Evolutionary conservation across 2,329 filamentous ascomycete species (phyloP).

Genomic region (Apiospora aurea): DNA sequence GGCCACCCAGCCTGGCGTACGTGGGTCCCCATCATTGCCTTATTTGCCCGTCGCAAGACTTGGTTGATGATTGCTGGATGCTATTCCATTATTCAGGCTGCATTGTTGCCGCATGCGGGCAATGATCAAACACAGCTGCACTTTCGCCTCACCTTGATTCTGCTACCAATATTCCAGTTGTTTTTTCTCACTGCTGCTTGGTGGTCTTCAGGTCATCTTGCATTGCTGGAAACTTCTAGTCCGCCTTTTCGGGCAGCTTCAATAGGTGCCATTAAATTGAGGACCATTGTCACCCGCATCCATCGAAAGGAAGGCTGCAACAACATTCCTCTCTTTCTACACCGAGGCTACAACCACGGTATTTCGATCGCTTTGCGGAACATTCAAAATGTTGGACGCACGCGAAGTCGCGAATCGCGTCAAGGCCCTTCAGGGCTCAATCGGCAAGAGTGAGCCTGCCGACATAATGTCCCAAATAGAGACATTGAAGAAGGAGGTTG

Average conservation of each 20-base stretch:
- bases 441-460: conserved; percentile 75
- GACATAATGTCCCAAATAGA: conserved; percentile 78
- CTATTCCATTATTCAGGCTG: conserved; percentile 21
- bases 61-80: conserved; percentile 8
- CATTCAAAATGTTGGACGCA: conserved; percentile 67
- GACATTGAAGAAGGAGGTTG: conserved; percentile 79
- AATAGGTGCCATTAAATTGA: conserved; percentile 8
- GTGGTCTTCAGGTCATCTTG: background rate
- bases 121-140: conserved; percentile 16
- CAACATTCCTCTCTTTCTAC: background rate
- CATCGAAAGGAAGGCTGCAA: background rate
- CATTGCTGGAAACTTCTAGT: background rate
- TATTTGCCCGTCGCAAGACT: conserved; percentile 2
- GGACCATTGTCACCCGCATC: conserved; percentile 9
- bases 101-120: conserved; percentile 21
- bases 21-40: conserved; percentile 10
- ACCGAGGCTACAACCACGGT: background rate
- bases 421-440: conserved; percentile 81
- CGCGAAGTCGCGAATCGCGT: conserved; percentile 81
- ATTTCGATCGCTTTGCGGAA: background rate
- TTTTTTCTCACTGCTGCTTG: background rate
- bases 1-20: background rate
- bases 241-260: background rate
- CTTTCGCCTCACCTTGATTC: background rate
- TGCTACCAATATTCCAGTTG: background rate